Base-by-base conservation (phyloP, 1,284 basidiomycete genomes). In the Cryptococcus maquisensis region DNA sequence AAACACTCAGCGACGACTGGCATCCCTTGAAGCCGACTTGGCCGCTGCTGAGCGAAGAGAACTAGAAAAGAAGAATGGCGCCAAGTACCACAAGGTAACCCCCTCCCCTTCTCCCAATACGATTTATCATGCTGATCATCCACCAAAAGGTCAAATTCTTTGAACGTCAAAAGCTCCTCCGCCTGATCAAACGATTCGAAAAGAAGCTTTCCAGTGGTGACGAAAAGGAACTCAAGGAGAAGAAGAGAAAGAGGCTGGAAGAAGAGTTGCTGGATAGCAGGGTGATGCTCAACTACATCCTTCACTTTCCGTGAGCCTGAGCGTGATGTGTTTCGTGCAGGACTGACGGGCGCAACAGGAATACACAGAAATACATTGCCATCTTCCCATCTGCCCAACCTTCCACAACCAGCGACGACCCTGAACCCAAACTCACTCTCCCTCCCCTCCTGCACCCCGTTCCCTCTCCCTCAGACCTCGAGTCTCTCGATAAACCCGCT, bases 351-450 rank as follows among this genome's bases (percentile, higher is more conserved):
- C 47, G n/a, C 41, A 3, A 6, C 37, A 75, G 90, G 3, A 90
- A 87, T 74, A 79, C 82, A 20, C 82, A 85, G 67, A 92, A 88
- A 78, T 94, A 93, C 71, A 84, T 93, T 42, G 86, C 90, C 3
- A 79, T 94, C 37, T 92, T 90, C 71, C 88, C 90, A 3, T 82
- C 87, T n/a, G 52, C 61, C 20, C 12, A 43, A 35, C 43, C 52
- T 39, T 32, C 53, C 7, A 47, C 55, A 46, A 12, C 46, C 51
- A 55, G 59, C 35, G 20, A 57, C n/a, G 62, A 59, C 41, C 40
- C 57, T 10, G 56, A 57, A 15, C 45, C 51, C 7, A 65, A 65
- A 50, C 58, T 70, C 24, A 59, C 56, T n/a, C 57, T 73, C 13
- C 74, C 71, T 9, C 1, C 83, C 82, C 68, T 78, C 79, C 23